A percentile compares a stretch with the other conserved stretches of the same genome.
Evolutionary conservation across 2,329 filamentous ascomycete genomes (phyloP).

Genomic region (Alternaria conjuncta): DNA sequence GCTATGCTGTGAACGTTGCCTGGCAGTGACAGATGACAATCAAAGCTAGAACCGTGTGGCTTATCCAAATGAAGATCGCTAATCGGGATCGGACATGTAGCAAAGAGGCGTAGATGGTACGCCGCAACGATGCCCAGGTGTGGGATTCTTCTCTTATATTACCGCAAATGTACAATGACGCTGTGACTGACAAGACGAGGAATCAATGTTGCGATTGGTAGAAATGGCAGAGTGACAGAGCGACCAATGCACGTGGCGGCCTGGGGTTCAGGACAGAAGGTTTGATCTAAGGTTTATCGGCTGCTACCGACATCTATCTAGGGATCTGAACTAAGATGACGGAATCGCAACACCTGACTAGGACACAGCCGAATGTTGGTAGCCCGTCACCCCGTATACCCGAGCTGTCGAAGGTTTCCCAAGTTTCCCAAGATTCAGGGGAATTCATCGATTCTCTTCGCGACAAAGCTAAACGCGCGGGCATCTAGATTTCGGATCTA

Average conservation of each 20-base stretch:
- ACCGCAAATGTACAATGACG: background rate
- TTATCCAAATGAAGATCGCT: background rate
- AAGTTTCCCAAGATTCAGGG: background rate
- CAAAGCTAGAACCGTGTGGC: background rate
- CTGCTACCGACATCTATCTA: background rate
- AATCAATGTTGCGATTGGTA: background rate
- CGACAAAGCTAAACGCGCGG: background rate
- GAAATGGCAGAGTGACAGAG: background rate
- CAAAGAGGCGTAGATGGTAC: background rate
- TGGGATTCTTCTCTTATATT: background rate
- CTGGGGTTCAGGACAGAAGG: background rate
- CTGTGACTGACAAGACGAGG: background rate
- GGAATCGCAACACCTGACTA: background rate
- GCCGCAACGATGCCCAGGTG: background rate
- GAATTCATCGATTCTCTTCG: background rate
- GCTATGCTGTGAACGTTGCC: background rate
- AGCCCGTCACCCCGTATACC: background rate
- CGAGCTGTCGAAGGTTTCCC: background rate
- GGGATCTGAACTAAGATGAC: constrained; percentile 1
- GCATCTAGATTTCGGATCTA: background rate
- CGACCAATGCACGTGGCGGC: background rate
- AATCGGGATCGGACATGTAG: background rate
- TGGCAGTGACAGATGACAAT: background rate
- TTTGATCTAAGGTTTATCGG: background rate
- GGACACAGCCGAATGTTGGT: background rate